Conservation (phyloP, 805 yeast species). For the Zygosaccharomyces pseudorouxii region DNA sequence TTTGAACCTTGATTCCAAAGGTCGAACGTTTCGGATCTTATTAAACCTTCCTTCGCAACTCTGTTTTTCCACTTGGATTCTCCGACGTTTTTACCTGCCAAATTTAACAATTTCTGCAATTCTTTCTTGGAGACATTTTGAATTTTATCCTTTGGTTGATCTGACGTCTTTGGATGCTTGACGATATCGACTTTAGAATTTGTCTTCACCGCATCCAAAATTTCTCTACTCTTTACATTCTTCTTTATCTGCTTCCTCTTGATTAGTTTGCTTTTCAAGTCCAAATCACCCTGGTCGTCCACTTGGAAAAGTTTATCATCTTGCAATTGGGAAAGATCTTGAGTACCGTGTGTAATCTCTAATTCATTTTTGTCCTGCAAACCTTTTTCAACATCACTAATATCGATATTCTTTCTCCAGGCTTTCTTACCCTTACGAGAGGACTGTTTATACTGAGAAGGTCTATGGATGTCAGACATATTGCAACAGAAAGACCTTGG, state of each 20-base stretch:
- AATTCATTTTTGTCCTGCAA: conserved; percentile 67
- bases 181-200: conserved; percentile 76
- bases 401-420: conserved; percentile 93
- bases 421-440: conserved; percentile 92
- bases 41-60: conserved; percentile 55
- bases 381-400: conserved; percentile 69
- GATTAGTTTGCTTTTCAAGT: conserved; percentile 38
- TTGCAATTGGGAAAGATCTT: conserved; percentile 22
- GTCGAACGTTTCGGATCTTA: conserved; percentile 51
- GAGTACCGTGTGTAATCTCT: conserved; percentile 35
- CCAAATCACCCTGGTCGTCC: conserved; percentile 62
- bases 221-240: conserved; percentile 58
- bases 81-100: conserved; percentile 69
- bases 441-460: conserved; percentile 58
- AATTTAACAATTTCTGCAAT: conserved; percentile 58
- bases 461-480: conserved; percentile 38
- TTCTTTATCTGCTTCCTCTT: conserved; percentile 39
- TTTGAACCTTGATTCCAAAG: conserved; percentile 55
- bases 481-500: neutral
- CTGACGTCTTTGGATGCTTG: conserved; percentile 28
- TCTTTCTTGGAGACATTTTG: conserved; percentile 65
- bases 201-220: conserved; percentile 49
- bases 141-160: conserved; percentile 35
- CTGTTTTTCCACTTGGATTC: conserved; percentile 48
- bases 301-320: conserved; percentile 40